Evolutionary conservation across 176 grass and related monocot genomes (phyloP).

Genomic region (Saccharum spontaneum): DNA sequence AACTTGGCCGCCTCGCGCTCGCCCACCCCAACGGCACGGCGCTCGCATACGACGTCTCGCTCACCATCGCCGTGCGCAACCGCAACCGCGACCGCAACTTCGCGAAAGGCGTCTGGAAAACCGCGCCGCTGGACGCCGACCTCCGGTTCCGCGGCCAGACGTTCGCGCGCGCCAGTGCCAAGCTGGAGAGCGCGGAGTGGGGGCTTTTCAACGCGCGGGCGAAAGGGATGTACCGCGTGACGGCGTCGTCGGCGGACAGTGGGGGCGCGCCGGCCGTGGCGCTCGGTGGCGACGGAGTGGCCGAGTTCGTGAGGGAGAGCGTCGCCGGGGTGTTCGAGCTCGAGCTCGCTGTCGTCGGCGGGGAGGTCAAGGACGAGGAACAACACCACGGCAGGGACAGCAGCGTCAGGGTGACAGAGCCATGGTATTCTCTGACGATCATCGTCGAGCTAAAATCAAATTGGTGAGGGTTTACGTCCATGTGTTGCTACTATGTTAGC

Average conservation of each 20-base stretch:
- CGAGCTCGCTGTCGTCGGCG: not conserved
- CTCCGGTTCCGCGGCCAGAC: not conserved
- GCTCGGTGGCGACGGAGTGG: not conserved
- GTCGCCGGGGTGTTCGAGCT: not conserved
- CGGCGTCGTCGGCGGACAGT: not conserved
- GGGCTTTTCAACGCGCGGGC: not conserved
- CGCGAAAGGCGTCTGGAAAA: not conserved
- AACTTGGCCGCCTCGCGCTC: not conserved
- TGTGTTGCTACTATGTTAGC: too few relatives aligned
- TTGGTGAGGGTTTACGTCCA: too few relatives aligned
- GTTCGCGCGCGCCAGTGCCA: not conserved
- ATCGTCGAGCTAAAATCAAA: too few relatives aligned
- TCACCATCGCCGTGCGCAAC: slow-evolving; percentile 20
- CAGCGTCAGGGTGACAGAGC: not conserved
- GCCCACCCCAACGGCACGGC: not conserved
- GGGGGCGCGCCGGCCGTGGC: not conserved
- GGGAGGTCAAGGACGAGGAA: too few relatives aligned
- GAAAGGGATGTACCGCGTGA: not conserved
- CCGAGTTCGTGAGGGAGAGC: not conserved
- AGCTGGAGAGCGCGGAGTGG: not conserved
- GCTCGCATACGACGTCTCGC: slow-evolving; percentile 20
- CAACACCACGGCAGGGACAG: not conserved
- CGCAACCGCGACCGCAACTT: too few relatives aligned
- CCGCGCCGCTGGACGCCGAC: slow-evolving; percentile 14
- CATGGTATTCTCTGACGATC: too few relatives aligned